Percentiles rank a stretch among this genome's conserved stretches.
Conservation (phyloP, 345 rosid genomes). For the Rhodamnia rubescens region DNA sequence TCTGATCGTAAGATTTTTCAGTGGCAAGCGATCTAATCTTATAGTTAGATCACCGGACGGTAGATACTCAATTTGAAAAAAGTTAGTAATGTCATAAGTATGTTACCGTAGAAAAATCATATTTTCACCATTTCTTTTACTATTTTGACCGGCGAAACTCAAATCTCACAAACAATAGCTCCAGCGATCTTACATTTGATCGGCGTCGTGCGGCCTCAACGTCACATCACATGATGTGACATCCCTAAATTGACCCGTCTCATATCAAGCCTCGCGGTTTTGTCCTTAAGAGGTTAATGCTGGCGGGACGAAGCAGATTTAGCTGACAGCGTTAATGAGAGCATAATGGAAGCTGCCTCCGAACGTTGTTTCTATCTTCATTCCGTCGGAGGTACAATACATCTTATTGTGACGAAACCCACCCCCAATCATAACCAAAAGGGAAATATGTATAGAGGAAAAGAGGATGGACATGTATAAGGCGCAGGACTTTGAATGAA, state of each 20-base stretch:
- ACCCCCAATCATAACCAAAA: background rate
- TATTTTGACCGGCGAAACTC: background rate
- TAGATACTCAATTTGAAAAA: no score
- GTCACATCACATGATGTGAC: background rate
- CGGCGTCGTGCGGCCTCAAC: background rate
- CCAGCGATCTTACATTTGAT: background rate
- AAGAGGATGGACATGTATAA: background rate
- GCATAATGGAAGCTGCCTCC: conserved; percentile 2
- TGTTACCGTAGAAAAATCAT: background rate
- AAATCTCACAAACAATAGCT: background rate
- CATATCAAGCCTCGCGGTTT: no score
- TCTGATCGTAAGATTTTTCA: background rate
- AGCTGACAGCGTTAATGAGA: background rate
- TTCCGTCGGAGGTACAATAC: background rate
- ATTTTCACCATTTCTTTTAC: background rate
- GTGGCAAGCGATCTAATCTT: no score
- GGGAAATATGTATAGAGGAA: background rate
- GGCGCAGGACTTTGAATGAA: background rate
- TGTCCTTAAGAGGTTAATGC: conserved; percentile 14
- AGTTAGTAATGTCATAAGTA: no score
- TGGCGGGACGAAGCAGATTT: conserved; percentile 13
- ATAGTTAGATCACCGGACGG: background rate
- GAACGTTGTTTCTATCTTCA: background rate
- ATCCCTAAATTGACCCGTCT: no score
- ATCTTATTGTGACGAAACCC: background rate